phyloP scores from a whole-genome alignment of 2,329 filamentous ascomycete species.

The Paracamarosporium sp. region DNA sequence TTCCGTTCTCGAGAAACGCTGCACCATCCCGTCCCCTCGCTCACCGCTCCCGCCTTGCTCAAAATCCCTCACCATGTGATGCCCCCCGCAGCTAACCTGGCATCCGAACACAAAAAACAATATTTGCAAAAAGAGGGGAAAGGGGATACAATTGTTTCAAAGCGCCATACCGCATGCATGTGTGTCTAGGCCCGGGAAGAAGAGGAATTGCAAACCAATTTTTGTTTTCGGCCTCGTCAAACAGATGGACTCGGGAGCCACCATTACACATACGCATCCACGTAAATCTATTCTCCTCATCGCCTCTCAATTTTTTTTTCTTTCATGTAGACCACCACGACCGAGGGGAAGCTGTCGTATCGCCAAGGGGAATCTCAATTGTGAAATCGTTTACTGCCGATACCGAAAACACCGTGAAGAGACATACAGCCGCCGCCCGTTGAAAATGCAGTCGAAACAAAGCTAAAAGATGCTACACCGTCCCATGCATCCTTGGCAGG shows the following conservation, averaged over 20 bases:
- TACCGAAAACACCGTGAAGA: constrained; percentile 38
- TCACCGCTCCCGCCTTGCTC: not conserved
- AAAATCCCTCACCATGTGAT: not conserved
- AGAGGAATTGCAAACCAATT: constrained; percentile 15
- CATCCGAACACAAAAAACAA: not conserved
- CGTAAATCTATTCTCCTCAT: constrained; percentile 14
- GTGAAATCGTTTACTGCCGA: constrained; percentile 17
- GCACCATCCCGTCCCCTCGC: not conserved
- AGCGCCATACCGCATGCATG: constrained; percentile 36
- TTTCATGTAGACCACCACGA: constrained; percentile 2
- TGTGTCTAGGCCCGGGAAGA: constrained; percentile 29
- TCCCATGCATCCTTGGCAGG: constrained; percentile 29
- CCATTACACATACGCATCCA: constrained; percentile 6
- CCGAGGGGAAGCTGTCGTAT: constrained; percentile 15
- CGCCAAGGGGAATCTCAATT: constrained; percentile 21
- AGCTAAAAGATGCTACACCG: constrained; percentile 35
- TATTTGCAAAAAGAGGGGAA: not conserved
- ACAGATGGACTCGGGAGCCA: not conserved
- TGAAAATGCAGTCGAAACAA: constrained; percentile 47
- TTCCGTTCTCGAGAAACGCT: constrained; percentile 4
- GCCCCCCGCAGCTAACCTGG: not conserved
- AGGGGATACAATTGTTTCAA: constrained; percentile 32
- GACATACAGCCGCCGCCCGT: constrained; percentile 47
- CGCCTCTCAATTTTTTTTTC: constrained; percentile 1
- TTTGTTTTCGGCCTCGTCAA: constrained; percentile 11